Conservation (phyloP, 305 asterid species). For the Fraxinus baroniana region DNA sequence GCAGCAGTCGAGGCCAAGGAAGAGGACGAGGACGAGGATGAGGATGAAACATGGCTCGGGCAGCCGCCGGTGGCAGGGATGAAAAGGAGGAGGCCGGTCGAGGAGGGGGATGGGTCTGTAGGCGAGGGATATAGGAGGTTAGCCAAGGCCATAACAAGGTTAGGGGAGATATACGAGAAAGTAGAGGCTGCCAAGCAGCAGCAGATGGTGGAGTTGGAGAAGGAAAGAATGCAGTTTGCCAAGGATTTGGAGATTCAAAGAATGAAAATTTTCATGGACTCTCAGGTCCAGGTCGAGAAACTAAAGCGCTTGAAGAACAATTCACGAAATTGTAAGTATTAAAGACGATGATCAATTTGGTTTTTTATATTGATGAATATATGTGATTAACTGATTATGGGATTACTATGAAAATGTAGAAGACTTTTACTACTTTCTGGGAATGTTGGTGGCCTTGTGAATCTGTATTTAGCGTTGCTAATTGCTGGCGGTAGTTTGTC, state of each 20-base stretch:
- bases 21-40: constrained; percentile 30
- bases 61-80: constrained; percentile 18
- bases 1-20: constrained; percentile 57
- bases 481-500: background rate
- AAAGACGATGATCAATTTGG: background rate
- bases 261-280: constrained; percentile 73
- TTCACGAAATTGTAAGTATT: constrained; percentile 49
- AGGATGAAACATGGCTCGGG: constrained; percentile 27
- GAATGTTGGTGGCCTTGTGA: background rate
- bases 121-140: constrained; percentile 51
- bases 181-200: constrained; percentile 80
- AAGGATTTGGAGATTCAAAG: constrained; percentile 89
- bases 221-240: constrained; percentile 79
- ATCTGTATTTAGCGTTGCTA: constrained; percentile 1
- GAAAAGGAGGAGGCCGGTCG: constrained; percentile 36
- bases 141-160: constrained; percentile 67
- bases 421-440: background rate
- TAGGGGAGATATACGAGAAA: constrained; percentile 62
- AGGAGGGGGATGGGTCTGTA: constrained; percentile 14
- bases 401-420: background rate
- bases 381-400: constrained; percentile 1
- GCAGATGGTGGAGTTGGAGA: constrained; percentile 91
- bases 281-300: constrained; percentile 68
- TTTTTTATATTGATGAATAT: background rate
- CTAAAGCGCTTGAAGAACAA: constrained; percentile 51